Evolutionary conservation across 2,329 filamentous ascomycete genomes (phyloP).

Genomic region (Leptographium radiaticola): DNA sequence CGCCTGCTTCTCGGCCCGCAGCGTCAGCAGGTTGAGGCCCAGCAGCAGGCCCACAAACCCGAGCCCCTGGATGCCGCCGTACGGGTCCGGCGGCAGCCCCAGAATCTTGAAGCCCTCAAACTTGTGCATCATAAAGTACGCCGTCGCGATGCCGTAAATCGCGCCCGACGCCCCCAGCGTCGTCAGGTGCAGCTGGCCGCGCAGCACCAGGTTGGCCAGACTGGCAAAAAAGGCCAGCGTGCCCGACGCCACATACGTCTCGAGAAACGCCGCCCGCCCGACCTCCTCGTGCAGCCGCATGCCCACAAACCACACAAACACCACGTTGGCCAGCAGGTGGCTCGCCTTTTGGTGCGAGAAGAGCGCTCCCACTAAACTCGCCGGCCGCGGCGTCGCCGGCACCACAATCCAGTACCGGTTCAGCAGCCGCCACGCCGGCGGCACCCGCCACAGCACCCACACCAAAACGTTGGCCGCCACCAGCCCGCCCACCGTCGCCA

Average conservation of each 20-base stretch:
- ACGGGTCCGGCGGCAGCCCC: slow-evolving; percentile 40
- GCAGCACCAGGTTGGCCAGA: slow-evolving; percentile 35
- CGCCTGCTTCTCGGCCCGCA: slow-evolving; percentile 28
- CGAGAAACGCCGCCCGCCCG: slow-evolving; percentile 54
- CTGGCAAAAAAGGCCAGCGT: slow-evolving; percentile 45
- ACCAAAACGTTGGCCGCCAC: slow-evolving; percentile 46
- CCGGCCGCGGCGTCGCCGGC: slow-evolving; percentile 49
- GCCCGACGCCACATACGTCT: slow-evolving; percentile 50
- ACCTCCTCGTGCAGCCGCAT: slow-evolving; percentile 56
- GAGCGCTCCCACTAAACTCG: slow-evolving; percentile 47
- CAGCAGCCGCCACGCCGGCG: slow-evolving; percentile 50
- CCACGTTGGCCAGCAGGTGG: slow-evolving; percentile 54
- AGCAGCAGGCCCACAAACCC: slow-evolving; percentile 38
- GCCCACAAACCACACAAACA: slow-evolving; percentile 52
- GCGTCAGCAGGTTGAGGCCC: slow-evolving; percentile 34
- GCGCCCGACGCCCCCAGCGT: slow-evolving; percentile 56
- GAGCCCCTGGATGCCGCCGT: slow-evolving; percentile 38
- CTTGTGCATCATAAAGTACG: slow-evolving; percentile 48
- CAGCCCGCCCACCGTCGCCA: slow-evolving; percentile 50
- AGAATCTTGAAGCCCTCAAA: slow-evolving; percentile 44
- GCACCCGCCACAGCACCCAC: slow-evolving; percentile 47
- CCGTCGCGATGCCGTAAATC: slow-evolving; percentile 45
- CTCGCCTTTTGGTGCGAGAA: slow-evolving; percentile 54
- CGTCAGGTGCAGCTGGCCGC: slow-evolving; percentile 32
- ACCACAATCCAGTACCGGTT: slow-evolving; percentile 57